Percentiles rank a stretch among this genome's conserved stretches.
Evolutionary conservation across 2,329 filamentous ascomycete species (phyloP).

Genomic region (Furcasterigmium furcatum): DNA sequence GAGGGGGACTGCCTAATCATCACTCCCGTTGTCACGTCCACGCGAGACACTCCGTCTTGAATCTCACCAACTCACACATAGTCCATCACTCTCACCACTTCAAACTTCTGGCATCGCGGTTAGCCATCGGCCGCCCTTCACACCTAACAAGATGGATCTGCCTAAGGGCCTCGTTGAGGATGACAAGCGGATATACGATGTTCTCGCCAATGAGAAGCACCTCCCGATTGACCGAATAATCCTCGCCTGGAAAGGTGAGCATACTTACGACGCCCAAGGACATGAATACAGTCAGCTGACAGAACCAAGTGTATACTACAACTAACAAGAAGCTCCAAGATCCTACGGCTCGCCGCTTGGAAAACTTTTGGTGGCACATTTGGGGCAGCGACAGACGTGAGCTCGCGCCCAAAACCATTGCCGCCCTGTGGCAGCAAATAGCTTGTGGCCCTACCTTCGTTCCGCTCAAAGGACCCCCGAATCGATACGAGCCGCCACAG

Average conservation of each 20-base stretch:
- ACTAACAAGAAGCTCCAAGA: conserved; percentile 57
- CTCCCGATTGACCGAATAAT: conserved; percentile 2
- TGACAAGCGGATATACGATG: conserved; percentile 13
- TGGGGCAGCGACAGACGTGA: conserved; percentile 55
- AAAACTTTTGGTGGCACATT: conserved; percentile 66
- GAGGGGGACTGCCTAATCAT: neutral
- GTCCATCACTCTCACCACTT: neutral
- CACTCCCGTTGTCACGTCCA: neutral
- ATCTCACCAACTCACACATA: neutral
- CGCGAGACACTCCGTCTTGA: neutral
- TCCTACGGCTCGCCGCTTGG: conserved; percentile 59
- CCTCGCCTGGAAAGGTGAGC: neutral
- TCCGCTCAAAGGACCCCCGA: conserved; percentile 48
- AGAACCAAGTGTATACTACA: conserved; percentile 52
- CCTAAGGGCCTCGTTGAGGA: conserved; percentile 14
- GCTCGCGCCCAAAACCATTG: conserved; percentile 50
- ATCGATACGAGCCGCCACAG: conserved; percentile 46
- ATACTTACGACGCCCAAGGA: too few relatives aligned
- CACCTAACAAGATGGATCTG: conserved; percentile 10
- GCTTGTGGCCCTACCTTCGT: conserved; percentile 56
- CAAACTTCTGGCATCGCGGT: too few relatives aligned
- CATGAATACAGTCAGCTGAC: too few relatives aligned
- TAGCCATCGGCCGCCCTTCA: neutral
- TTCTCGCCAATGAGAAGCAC: conserved; percentile 10
- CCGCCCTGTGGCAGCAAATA: conserved; percentile 54